Evolutionary conservation across 768 basidiomycete species (phyloP).

Genomic region (Filobasidium wieringae): DNA sequence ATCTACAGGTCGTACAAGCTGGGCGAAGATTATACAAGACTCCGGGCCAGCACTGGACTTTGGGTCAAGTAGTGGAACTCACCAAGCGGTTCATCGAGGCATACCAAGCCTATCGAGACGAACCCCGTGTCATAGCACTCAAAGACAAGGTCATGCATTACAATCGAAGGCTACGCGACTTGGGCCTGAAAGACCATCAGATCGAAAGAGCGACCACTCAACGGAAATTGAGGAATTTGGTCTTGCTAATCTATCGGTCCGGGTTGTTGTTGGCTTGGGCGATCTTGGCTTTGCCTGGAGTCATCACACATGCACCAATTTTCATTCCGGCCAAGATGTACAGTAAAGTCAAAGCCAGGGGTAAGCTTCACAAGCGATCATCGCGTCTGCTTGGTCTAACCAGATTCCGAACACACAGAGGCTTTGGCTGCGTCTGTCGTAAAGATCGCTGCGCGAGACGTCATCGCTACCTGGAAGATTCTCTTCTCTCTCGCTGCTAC

Average conservation of each 20-base stretch:
- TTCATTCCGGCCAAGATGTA: constrained; percentile 81
- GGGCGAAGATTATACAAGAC: constrained; percentile 85
- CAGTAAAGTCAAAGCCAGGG: constrained; percentile 78
- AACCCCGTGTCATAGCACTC: constrained; percentile 72
- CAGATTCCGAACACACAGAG: no score
- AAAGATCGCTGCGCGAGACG: constrained; percentile 90
- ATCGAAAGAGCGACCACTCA: constrained; percentile 79
- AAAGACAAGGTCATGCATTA: constrained; percentile 73
- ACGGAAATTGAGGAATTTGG: constrained; percentile 65
- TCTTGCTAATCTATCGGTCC: constrained; percentile 70
- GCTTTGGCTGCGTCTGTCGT: constrained; percentile 89
- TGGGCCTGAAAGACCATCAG: constrained; percentile 90
- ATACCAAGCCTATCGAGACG: constrained; percentile 82
- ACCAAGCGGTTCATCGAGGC: constrained; percentile 87
- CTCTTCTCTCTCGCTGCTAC: constrained; percentile 83
- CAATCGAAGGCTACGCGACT: constrained; percentile 72
- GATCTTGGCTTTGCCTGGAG: constrained; percentile 73
- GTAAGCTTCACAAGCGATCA: constrained; percentile 40
- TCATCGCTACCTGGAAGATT: constrained; percentile 96
- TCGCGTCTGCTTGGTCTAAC: no score
- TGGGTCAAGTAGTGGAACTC: constrained; percentile 90
- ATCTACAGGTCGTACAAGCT: constrained; percentile 90
- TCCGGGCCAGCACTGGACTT: constrained; percentile 80
- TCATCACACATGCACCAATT: constrained; percentile 81
- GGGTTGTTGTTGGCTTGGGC: constrained; percentile 70